Evolutionary conservation across 169 alveolate species (phyloP).

Genomic region (Plasmodium malariae): DNA sequence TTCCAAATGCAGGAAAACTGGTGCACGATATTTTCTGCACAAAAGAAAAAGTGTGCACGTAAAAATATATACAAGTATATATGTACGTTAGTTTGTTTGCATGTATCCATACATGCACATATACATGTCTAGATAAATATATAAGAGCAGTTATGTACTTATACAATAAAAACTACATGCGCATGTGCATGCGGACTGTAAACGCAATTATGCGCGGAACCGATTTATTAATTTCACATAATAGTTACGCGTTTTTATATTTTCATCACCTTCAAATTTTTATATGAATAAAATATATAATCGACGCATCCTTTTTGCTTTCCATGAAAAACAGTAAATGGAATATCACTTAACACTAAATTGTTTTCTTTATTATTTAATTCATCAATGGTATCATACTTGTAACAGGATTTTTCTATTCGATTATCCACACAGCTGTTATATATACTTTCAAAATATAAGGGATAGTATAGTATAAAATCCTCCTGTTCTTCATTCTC

Average conservation of each 20-base stretch:
- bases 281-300: slow-evolving; percentile 84
- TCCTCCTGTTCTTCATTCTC: slow-evolving; percentile 16
- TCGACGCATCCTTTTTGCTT: slow-evolving; percentile 90
- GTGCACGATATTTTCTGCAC: slow-evolving; percentile 64
- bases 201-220: not conserved
- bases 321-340: slow-evolving; percentile 90
- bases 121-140: no score
- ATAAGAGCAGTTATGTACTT: no score
- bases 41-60: not conserved
- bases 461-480: slow-evolving; percentile 55
- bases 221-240: not conserved
- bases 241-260: not conserved
- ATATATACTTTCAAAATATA: slow-evolving; percentile 69
- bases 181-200: not conserved
- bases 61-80: no score
- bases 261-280: slow-evolving; percentile 74
- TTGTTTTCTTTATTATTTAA: slow-evolving; percentile 33
- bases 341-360: slow-evolving; percentile 38
- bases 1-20: slow-evolving; percentile 30
- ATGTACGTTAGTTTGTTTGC: slow-evolving; percentile 22
- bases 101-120: not conserved
- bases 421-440: slow-evolving; percentile 16
- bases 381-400: slow-evolving; percentile 44
- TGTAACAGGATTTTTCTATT: slow-evolving; percentile 37
- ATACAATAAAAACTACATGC: not conserved